Base-by-base conservation (phyloP, 2,329 filamentous ascomycete genomes). In the Acrodontium crateriforme region DNA sequence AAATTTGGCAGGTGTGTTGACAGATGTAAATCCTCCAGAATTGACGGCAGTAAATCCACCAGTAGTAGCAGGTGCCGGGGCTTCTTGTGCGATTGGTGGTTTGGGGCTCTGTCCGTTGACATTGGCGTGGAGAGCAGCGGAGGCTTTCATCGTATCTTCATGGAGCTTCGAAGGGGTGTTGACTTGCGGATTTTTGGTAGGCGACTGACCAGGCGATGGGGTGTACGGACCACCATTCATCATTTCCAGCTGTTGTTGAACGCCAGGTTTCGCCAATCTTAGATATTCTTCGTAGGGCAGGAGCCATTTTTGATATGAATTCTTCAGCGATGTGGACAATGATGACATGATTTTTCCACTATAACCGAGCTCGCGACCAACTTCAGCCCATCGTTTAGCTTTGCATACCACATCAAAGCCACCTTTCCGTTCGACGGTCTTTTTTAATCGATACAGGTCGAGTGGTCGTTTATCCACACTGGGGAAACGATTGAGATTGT, bases 271-370 rank as follows among this genome's bases (percentile, higher is more conserved):
- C 28, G 83, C 87, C 9, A 87, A 63, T 28, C 80, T 72, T 23
- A 98, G 62, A 50, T 93, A 98, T 38, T 95, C 84, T 55, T 98
- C 89, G 45, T 95, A 98, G 0, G 89, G 89, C 48, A 84, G 82
- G 3, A 98, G 73, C 82, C 89, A 98, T 57, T 87, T 77, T 53
- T 93, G 84, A 46, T 91, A 98, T 0, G 89, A 95, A 54, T 98
- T 98, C 54, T 95, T 98, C 22, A 98, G 68, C 4, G 89, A 95
- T 0, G 89, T 98, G 5, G 89, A 98, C 25, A 98, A 62, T 6
- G 89, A 95, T 2, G 87, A 95, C 89, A 98, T 98, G 38, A 98
- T 98, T 62, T 98, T 98, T 50, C 89, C 89, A 50, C 87, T 95
- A 57, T 98, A 98, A 30, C 89, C 89, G 25, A 98, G 62, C 52